Conservation (phyloP, 768 basidiomycete genomes). For the Podaxis pistillaris region DNA sequence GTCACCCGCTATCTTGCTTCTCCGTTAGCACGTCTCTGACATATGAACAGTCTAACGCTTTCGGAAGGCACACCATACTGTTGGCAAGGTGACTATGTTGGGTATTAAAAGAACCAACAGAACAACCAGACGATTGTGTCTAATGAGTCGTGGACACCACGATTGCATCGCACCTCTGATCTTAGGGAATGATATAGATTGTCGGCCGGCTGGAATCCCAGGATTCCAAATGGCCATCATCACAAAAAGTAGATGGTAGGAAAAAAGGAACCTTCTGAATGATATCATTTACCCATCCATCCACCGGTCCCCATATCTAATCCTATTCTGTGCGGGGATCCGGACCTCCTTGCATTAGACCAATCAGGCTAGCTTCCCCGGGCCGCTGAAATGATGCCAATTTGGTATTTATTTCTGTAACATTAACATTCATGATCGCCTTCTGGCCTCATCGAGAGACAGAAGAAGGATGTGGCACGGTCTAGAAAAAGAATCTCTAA, state of each 20-base stretch:
- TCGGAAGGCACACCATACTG: neutral
- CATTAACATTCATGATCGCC: constrained; percentile 4
- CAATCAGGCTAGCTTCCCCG: neutral
- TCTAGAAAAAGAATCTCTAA: neutral
- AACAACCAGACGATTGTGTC: constrained; percentile 1
- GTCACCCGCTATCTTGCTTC: neutral
- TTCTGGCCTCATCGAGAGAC: constrained; percentile 8
- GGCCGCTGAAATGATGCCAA: neutral
- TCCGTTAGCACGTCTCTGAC: neutral
- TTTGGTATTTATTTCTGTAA: constrained; percentile 10
- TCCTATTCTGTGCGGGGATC: neutral
- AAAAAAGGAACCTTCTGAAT: constrained; percentile 1
- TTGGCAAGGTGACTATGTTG: constrained; percentile 12
- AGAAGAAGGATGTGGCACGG: constrained; percentile 1
- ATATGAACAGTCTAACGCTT: constrained; percentile 8
- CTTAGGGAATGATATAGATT: neutral
- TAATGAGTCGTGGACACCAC: neutral
- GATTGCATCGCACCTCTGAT: constrained; percentile 7
- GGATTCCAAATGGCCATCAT: constrained; percentile 5
- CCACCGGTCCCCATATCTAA: neutral
- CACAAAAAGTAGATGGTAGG: neutral
- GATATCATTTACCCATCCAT: constrained; percentile 12
- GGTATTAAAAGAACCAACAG: constrained; percentile 10
- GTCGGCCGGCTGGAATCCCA: constrained; percentile 4
- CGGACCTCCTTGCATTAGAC: neutral